Evolutionary conservation across 2,329 filamentous ascomycete genomes (phyloP), one percentile per base, ranked within the genome.

Genomic region (Metarhizium rileyi): DNA sequence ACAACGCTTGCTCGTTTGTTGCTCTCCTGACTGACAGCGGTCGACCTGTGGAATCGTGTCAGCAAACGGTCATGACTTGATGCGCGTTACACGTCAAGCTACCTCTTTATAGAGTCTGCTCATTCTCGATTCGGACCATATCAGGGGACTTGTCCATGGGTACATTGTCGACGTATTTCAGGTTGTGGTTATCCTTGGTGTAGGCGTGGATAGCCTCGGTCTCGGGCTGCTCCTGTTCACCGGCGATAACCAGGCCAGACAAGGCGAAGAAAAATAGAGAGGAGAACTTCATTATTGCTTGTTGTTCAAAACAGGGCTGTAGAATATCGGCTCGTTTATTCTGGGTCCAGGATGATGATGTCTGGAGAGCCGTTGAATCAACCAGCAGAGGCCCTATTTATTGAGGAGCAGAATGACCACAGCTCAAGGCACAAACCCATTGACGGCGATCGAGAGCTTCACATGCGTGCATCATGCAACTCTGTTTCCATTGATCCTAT

Each of bases 121-220:
- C 36, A 12, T 48, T 26, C 26, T 48, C 36, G n/a, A 26, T 33
- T 18, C 14, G 35, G 30, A 50, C 35, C 9, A 27, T 25, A 1
- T 46, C 43, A 20, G 33, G 10, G 7, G 48, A 25, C 48, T 46
- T 46, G 43, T 30, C 48, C 43, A 46, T 27, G n/a, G 48, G 43
- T 25, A 46, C 12, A 18, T 52, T 28, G 27, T 46, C 9, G 5
- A 36, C 36, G 30, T 52, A 49, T 52, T 43, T 40, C 5, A 52
- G 50, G 23, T 52, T 52, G 44, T 47, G 50, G 16, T 52, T 52
- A 22, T 52, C 50, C 22, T 52, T 52, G 3, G 25, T 22, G 10
- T 35, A 33, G 5, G 12, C 20, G 2, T 30, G 20, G 14, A 27
- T 35, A n/a, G 12, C 22, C 22, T 42, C 33, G 20, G 5, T 35